Percentiles rank a stretch among this genome's conserved stretches.
These are phyloP conservation scores for Ilyonectria sp. DNA, from an alignment of 2,329 filamentous ascomycete species.

Conservation along the genomic window DNA sequence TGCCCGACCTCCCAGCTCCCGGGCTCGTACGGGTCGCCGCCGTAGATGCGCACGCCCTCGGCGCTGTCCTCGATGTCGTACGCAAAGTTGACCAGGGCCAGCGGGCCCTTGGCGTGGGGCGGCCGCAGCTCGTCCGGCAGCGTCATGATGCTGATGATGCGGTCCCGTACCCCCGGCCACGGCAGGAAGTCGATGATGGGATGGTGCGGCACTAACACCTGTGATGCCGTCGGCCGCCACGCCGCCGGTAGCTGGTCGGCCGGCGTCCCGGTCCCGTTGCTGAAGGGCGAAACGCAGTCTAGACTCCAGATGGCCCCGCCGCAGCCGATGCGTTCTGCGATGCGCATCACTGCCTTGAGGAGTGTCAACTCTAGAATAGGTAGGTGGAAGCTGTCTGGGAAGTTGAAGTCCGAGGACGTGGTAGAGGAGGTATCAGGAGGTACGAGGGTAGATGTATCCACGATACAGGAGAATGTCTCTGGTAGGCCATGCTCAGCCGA, in stretches of 20 bases:
- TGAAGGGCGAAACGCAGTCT: constrained; percentile 63
- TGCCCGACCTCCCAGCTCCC: constrained; percentile 72
- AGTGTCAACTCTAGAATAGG: constrained; percentile 65
- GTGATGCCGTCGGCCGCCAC: constrained; percentile 66
- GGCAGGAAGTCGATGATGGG: constrained; percentile 71
- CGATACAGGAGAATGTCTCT: constrained; percentile 35
- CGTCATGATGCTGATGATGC: constrained; percentile 65
- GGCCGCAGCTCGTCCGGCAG: constrained; percentile 66
- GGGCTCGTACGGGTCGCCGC: constrained; percentile 64
- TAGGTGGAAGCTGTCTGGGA: constrained; percentile 64
- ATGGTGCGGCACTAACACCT: constrained; percentile 68
- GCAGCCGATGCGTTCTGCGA: constrained; percentile 63
- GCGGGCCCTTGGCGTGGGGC: constrained; percentile 59
- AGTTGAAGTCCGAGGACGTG: constrained; percentile 44
- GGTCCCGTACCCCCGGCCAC: constrained; percentile 69
- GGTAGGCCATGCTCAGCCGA: constrained; percentile 1
- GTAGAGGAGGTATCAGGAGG: constrained; percentile 26
- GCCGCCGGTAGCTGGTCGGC: constrained; percentile 59
- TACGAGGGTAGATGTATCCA: constrained; percentile 41
- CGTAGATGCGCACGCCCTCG: constrained; percentile 67
- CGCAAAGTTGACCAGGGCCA: constrained; percentile 66
- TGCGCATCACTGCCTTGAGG: constrained; percentile 62
- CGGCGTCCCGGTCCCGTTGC: constrained; percentile 49
- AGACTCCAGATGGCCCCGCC: constrained; percentile 62
- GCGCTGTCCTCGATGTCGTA: constrained; percentile 71